Evolutionary conservation across 2,329 filamentous ascomycete species (phyloP).

Genomic region (Hymenoscyphus fructigenus): DNA sequence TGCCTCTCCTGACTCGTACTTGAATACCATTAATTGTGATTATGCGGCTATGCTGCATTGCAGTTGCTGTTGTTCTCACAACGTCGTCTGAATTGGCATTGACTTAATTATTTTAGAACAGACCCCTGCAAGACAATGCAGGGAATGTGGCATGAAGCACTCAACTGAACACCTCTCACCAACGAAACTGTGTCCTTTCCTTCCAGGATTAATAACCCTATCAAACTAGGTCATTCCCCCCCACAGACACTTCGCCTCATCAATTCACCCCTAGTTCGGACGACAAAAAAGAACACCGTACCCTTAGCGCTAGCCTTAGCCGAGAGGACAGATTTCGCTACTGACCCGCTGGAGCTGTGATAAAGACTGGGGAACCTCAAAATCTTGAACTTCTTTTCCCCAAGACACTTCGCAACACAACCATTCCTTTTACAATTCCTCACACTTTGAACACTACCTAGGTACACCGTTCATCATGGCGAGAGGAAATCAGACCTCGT

Average conservation of each 20-base stretch:
- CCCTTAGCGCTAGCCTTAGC: constrained; percentile 4
- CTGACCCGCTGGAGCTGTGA: constrained; percentile 1
- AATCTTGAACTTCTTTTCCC: constrained; percentile 10
- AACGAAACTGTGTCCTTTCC: constrained; percentile 8
- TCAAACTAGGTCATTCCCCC: constrained; percentile 5
- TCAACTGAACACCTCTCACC: not conserved
- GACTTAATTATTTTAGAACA: constrained; percentile 1
- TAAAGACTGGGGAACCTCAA: constrained; percentile 3
- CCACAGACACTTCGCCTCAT: constrained; percentile 7
- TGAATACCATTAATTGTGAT: not conserved
- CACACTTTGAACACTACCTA: constrained; percentile 18
- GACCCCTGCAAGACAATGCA: not conserved
- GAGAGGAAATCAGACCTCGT: constrained; percentile 62
- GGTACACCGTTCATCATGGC: constrained; percentile 48
- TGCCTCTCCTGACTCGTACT: too few relatives aligned
- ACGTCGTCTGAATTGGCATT: constrained; percentile 9
- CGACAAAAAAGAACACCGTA: not conserved
- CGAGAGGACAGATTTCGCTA: constrained; percentile 6
- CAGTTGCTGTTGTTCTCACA: not conserved
- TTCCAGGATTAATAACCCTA: not conserved
- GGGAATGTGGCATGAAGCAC: not conserved
- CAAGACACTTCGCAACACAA: constrained; percentile 6
- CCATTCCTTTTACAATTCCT: constrained; percentile 7
- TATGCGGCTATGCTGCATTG: not conserved
- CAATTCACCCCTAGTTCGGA: constrained; percentile 2